phyloP scores from a whole-genome alignment of 2,329 filamentous ascomycete species.

The Clarireedia sp. region DNA sequence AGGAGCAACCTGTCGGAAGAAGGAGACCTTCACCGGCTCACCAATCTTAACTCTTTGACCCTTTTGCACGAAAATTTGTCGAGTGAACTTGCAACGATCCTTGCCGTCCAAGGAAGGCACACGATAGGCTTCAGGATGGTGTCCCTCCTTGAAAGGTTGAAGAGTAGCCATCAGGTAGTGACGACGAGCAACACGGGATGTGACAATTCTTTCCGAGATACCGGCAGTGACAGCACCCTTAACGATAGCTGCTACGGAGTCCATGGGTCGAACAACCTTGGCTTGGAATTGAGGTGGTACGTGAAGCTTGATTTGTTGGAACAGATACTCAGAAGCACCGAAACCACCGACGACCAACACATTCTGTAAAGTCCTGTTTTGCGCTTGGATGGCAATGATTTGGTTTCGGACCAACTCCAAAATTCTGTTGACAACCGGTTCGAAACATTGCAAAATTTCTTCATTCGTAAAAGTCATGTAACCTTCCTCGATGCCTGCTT shows the following conservation, averaged over 20 bases:
- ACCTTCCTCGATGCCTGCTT: slow-evolving; percentile 95
- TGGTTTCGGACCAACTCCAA: slow-evolving; percentile 94
- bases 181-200: slow-evolving; percentile 89
- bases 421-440: slow-evolving; percentile 95
- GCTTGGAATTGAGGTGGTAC: slow-evolving; percentile 97
- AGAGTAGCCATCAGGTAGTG: slow-evolving; percentile 99
- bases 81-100: slow-evolving; percentile 96
- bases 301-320: slow-evolving; percentile 98
- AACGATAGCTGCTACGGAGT: slow-evolving; percentile 96
- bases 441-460: slow-evolving; percentile 97
- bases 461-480: slow-evolving; percentile 99
- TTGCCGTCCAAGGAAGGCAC: slow-evolving; percentile 95
- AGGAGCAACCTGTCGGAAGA: slow-evolving; percentile 95
- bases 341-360: slow-evolving; percentile 97
- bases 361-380: slow-evolving; percentile 90
- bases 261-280: slow-evolving; percentile 97
- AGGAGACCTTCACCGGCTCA: slow-evolving; percentile 96
- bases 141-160: slow-evolving; percentile 97
- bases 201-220: slow-evolving; percentile 94
- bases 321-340: slow-evolving; percentile 95
- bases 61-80: slow-evolving; percentile 98
- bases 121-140: slow-evolving; percentile 96
- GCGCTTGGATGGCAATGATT: slow-evolving; percentile 97
- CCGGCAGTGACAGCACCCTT: slow-evolving; percentile 97
- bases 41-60: slow-evolving; percentile 98